Base-by-base conservation (phyloP, 139 green algal species). In the Chlamydomonas schloesseri region DNA sequence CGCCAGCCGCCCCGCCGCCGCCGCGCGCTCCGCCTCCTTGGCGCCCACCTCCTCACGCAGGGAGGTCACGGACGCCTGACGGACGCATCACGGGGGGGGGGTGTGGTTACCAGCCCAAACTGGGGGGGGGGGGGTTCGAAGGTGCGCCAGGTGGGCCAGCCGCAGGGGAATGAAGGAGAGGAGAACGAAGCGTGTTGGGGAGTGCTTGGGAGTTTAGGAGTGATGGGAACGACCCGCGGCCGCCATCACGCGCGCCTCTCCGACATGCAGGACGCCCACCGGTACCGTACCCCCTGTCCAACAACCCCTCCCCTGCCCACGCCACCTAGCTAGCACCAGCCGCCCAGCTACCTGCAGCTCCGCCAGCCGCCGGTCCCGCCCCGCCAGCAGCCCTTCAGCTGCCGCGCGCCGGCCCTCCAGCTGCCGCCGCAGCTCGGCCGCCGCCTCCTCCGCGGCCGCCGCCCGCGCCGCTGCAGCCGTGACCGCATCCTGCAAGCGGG, bases 371-470 rank as follows among this genome's bases (percentile, higher is more conserved):
- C 46, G 42, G 31, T 84, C 78, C 65, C 78, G 42, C 1, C 65
- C 78, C 46, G 64, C 65, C n/a, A 84, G 46, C 78, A 84, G 18
- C 24, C n/a, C 78, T 65, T 84, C 78, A 65, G 60, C 10, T n/a
- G 64, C 65, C 64, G 78, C 57, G n/a, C 78, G 46, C 78, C 65
- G 78, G 0, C 64, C 78, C 64, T 84, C 78, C 65, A 75, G 50
- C 65, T 75, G 78, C 78, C 78, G 78, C 46, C 78, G 64, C 64
- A 68, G 46, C 78, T 84, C 78, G 65, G 64, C 78, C 42, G 78
- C 78, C 46, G 64, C 46, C 10, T 84, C 78, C 78, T 84, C 78
- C 0, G 78, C 78, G n/a, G 78, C 78, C 46, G 65, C 65, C n/a
- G 65, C 64, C 2, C 78, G 78, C 46, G 31, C 64, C n/a, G 46